Percentiles rank a stretch among this genome's conserved stretches.
phyloP scores from a whole-genome alignment of 768 basidiomycete genomes.

The Phanerodontia chrysosporium region DNA sequence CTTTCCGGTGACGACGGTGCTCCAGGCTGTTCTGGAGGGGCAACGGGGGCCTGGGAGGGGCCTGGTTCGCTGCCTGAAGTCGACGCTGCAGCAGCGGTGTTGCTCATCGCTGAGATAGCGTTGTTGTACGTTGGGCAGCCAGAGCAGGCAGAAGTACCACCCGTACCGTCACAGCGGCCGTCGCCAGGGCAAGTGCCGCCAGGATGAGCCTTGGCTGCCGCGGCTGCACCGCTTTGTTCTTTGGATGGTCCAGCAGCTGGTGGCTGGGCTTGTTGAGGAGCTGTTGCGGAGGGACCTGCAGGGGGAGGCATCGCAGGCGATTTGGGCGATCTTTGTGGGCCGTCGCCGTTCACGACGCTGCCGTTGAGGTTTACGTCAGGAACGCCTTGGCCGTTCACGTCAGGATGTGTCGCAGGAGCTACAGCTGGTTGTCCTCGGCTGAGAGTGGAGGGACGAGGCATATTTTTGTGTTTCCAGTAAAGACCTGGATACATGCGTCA shows the following conservation, averaged over 20 bases:
- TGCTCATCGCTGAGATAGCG: conserved; percentile 17
- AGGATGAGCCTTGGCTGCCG: conserved; percentile 25
- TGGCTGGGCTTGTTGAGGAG: conserved; percentile 16
- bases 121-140: conserved; percentile 96
- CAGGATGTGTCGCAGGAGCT: conserved; percentile 24
- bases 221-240: conserved; percentile 9
- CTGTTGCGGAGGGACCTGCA: conserved; percentile 19
- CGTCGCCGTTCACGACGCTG: neutral
- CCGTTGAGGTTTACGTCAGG: conserved; percentile 11
- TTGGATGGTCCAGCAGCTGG: conserved; percentile 18
- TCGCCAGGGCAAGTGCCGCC: conserved; percentile 95
- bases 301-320: conserved; percentile 24
- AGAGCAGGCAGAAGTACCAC: conserved; percentile 87
- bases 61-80: conserved; percentile 5
- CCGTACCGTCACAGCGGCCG: conserved; percentile 95
- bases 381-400: conserved; percentile 28
- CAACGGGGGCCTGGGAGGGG: neutral
- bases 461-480: conserved; percentile 80
- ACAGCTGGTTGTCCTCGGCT: conserved; percentile 28
- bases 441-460: conserved; percentile 65
- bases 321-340: conserved; percentile 16
- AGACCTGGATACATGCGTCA: conserved; percentile 47
- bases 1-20: conserved; percentile 14
- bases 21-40: neutral
- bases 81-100: conserved; percentile 23